Conservation (phyloP, 371 early-diverging fungal species). For the Thermomucor indicae-seudaticae region DNA sequence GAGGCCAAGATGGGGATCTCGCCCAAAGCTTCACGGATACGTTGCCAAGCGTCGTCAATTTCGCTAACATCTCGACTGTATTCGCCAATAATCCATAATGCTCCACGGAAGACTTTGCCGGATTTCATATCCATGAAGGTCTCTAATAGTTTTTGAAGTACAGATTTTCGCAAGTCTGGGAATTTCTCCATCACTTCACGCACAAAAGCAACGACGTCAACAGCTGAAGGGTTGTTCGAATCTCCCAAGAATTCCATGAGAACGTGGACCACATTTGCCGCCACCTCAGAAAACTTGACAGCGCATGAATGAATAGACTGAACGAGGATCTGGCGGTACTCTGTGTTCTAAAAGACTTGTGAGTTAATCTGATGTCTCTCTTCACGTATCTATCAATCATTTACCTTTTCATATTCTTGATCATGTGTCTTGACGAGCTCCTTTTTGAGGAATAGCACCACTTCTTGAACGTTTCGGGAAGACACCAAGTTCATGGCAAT, state of each 20-base stretch:
- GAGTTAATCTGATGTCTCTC: too few relatives aligned
- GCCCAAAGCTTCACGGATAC: conserved; percentile 79
- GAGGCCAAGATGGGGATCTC: conserved; percentile 92
- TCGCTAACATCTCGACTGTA: conserved; percentile 71
- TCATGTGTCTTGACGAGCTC: conserved; percentile 90
- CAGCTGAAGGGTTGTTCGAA: conserved; percentile 85
- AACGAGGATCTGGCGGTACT: conserved; percentile 91
- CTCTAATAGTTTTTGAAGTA: conserved; percentile 75
- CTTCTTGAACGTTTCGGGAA: conserved; percentile 88
- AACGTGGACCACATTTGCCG: conserved; percentile 90
- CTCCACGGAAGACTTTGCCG: conserved; percentile 95
- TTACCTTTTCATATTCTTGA: conserved; percentile 83
- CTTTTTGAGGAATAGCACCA: conserved; percentile 90
- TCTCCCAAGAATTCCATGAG: conserved; percentile 94
- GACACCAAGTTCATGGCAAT: conserved; percentile 89
- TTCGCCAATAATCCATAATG: conserved; percentile 96
- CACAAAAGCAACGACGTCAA: conserved; percentile 94
- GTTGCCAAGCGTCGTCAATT: conserved; percentile 82
- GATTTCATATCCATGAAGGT: conserved; percentile 89
- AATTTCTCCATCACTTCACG: conserved; percentile 96
- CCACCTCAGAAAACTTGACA: conserved; percentile 92
- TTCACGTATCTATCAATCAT: too few relatives aligned
- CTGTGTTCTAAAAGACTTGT: conserved; percentile 57
- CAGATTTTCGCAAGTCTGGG: conserved; percentile 77
- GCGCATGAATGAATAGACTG: conserved; percentile 96